Evolutionary conservation across 1,284 basidiomycete genomes (phyloP).

Genomic region (Vanrija sp.): DNA sequence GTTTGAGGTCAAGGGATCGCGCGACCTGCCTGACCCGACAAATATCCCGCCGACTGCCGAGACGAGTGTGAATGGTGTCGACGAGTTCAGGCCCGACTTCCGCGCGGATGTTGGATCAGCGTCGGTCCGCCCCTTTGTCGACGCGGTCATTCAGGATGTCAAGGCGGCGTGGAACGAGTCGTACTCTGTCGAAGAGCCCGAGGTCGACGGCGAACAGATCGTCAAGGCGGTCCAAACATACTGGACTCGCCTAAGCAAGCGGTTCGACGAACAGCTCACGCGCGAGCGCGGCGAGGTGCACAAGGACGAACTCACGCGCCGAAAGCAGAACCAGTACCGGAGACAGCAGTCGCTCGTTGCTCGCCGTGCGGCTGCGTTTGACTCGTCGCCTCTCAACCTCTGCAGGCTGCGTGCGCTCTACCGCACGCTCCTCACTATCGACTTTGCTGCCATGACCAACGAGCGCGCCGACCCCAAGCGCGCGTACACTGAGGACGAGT

Average conservation of each 20-base stretch:
- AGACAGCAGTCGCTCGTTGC: conserved; percentile 46
- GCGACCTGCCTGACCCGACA: conserved; percentile 34
- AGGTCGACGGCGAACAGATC: conserved; percentile 34
- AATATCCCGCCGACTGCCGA: conserved; percentile 22
- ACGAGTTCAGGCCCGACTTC: conserved; percentile 43
- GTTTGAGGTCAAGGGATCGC: conserved; percentile 34
- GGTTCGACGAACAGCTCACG: conserved; percentile 39
- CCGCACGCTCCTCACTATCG: conserved; percentile 45
- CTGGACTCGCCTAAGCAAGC: conserved; percentile 41
- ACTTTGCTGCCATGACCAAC: conserved; percentile 41
- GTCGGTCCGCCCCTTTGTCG: conserved; percentile 34
- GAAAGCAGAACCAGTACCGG: conserved; percentile 46
- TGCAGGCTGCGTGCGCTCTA: conserved; percentile 43
- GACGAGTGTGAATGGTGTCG: conserved; percentile 30
- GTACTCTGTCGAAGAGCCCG: conserved; percentile 23
- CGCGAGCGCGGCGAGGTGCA: conserved; percentile 40
- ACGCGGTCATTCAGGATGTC: conserved; percentile 33
- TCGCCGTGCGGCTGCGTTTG: conserved; percentile 39
- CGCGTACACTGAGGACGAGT: conserved; percentile 41
- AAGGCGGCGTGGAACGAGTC: conserved; percentile 26
- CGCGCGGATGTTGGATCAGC: conserved; percentile 20
- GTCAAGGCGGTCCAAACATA: conserved; percentile 39
- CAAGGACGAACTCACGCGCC: conserved; percentile 40
- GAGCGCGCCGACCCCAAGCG: conserved; percentile 40
- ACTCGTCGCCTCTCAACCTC: conserved; percentile 40